A percentile compares a stretch with the other conserved stretches of the same genome.
Evolutionary conservation across 805 yeast species (phyloP).

Genomic region (Saccharomycopsis lassenensis): DNA sequence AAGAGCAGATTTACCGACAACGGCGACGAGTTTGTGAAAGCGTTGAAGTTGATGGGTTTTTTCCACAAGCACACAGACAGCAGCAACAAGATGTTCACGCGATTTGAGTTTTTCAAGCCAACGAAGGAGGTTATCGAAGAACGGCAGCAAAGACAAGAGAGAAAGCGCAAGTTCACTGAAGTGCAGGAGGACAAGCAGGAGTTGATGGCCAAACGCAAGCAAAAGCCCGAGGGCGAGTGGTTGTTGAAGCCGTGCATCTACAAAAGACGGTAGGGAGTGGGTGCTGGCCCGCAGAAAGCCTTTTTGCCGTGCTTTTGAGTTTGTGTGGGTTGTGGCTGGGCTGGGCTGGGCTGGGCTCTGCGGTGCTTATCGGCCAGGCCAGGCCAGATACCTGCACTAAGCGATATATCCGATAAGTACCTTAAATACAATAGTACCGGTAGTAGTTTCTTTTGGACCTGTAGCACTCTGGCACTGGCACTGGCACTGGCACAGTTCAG

Average conservation of each 20-base stretch:
- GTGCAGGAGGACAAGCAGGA: constrained; percentile 52
- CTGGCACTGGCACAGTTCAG: no score
- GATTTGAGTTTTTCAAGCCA: constrained; percentile 91
- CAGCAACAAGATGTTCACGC: constrained; percentile 82
- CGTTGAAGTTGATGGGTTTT: constrained; percentile 70
- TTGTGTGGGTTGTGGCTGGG: no score
- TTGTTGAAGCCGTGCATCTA: constrained; percentile 92
- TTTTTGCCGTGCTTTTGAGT: no score
- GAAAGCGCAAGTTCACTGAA: constrained; percentile 61
- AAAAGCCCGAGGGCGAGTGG: constrained; percentile 73
- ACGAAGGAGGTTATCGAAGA: constrained; percentile 55
- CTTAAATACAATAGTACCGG: no score
- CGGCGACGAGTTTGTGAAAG: constrained; percentile 73
- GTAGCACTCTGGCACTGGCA: no score
- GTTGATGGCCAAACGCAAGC: constrained; percentile 41
- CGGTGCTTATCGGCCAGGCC: no score
- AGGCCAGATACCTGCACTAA: no score
- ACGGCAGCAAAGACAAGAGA: constrained; percentile 47
- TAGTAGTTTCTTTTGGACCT: no score
- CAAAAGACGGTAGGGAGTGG: constrained; percentile 78
- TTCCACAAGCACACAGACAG: constrained; percentile 83
- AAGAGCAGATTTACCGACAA: constrained; percentile 79
- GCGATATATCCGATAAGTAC: no score
- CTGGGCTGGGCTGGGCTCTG: no score
- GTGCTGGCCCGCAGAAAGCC: no score